Conservation (phyloP, 768 basidiomycete species). For the Galerina marginata region DNA sequence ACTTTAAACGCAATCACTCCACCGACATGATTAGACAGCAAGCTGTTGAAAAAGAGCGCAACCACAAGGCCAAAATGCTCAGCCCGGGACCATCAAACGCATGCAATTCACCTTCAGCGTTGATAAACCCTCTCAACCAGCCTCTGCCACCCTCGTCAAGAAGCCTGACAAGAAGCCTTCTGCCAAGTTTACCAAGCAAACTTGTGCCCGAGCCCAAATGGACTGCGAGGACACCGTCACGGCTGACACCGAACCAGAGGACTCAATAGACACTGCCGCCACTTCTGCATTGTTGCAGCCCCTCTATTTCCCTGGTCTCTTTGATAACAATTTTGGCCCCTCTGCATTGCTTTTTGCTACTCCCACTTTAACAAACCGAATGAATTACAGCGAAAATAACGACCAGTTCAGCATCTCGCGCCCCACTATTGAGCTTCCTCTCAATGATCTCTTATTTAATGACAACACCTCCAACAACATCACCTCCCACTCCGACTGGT, state of each 20-base stretch:
- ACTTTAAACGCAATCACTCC: constrained; percentile 80
- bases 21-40: constrained; percentile 82
- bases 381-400: constrained; percentile 75
- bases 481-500: constrained; percentile 26
- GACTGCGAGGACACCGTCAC: constrained; percentile 27
- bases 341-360: constrained; percentile 74
- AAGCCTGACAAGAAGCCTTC: constrained; percentile 74
- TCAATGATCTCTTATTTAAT: constrained; percentile 71
- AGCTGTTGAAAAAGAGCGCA: constrained; percentile 84
- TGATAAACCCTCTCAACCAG: constrained; percentile 64
- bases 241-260: constrained; percentile 34
- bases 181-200: constrained; percentile 60
- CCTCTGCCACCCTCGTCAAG: constrained; percentile 53
- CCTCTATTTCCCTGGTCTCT: constrained; percentile 76
- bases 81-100: constrained; percentile 78
- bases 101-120: constrained; percentile 93
- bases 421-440: constrained; percentile 35
- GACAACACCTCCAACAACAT: constrained; percentile 39
- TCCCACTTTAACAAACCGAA: constrained; percentile 65
- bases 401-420: constrained; percentile 67
- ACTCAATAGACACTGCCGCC: constrained; percentile 19
- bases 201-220: constrained; percentile 33
- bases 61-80: constrained; percentile 71
- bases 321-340: constrained; percentile 78
- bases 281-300: constrained; percentile 20